Evolutionary conservation across 2,329 filamentous ascomycete genomes (phyloP).

Genomic region (Harringtonia lauricola): DNA sequence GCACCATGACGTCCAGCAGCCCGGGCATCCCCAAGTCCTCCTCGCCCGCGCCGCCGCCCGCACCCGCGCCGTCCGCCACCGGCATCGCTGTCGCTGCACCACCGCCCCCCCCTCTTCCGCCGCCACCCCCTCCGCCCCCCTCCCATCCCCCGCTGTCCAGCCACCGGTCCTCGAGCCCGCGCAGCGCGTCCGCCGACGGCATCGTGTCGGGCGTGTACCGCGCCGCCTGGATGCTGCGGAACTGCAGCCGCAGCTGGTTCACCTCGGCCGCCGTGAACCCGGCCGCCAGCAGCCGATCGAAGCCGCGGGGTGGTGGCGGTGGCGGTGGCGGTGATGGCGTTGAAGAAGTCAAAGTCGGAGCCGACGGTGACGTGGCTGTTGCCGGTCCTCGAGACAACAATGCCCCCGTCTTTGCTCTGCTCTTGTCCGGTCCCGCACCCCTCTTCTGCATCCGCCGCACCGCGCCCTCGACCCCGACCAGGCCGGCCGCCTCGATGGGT

Average conservation of each 20-base stretch:
- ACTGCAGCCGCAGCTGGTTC: slow-evolving; percentile 75
- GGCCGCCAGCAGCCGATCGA: slow-evolving; percentile 71
- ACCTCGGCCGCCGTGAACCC: slow-evolving; percentile 81
- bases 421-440: too few species aligned
- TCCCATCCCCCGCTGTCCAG: slow-evolving; percentile 54
- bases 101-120: slow-evolving; percentile 15
- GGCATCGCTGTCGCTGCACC: slow-evolving; percentile 16
- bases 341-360: slow-evolving; percentile 2
- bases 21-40: slow-evolving; percentile 36
- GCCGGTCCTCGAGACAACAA: too few species aligned
- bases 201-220: slow-evolving; percentile 82
- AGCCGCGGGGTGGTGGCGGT: slow-evolving; percentile 48
- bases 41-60: too few species aligned
- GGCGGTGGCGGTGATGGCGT: too few species aligned
- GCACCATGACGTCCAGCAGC: slow-evolving; percentile 74
- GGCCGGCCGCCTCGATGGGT: too few species aligned
- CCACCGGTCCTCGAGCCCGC: slow-evolving; percentile 80
- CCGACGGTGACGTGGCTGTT: slow-evolving; percentile 8
- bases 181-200: slow-evolving; percentile 66
- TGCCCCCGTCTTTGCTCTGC: too few species aligned
- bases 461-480: too few species aligned
- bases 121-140: slow-evolving; percentile 21
- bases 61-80: slow-evolving; percentile 32
- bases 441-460: too few species aligned
- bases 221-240: slow-evolving; percentile 71